These are phyloP conservation scores for Coix lacrymajobi DNA, from an alignment of 176 grass and related monocot species.

Conservation along the genomic window DNA sequence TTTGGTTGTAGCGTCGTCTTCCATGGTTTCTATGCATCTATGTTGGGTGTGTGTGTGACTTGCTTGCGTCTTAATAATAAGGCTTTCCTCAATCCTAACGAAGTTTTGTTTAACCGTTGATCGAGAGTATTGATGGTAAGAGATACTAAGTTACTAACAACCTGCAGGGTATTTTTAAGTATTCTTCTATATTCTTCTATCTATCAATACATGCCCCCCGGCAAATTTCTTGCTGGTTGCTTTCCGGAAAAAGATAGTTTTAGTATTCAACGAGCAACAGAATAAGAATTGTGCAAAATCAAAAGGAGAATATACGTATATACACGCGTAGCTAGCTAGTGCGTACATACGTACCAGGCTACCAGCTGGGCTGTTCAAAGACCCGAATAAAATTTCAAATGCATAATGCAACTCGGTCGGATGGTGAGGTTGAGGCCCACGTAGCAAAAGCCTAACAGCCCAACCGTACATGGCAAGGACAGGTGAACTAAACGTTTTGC, in stretches of 20 bases:
- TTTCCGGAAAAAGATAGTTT: not conserved
- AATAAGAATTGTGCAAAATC: not conserved
- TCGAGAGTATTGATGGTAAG: not conserved
- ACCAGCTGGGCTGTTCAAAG: not conserved
- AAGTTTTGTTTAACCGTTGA: not conserved
- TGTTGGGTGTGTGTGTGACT: not conserved
- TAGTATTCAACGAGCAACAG: not conserved
- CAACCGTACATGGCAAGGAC: not conserved
- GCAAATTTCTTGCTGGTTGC: not conserved
- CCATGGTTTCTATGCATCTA: not conserved
- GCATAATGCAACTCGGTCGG: not conserved
- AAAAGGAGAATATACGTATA: not conserved
- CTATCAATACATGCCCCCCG: not conserved
- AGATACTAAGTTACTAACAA: not conserved
- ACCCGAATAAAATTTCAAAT: not conserved
- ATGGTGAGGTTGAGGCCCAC: not conserved
- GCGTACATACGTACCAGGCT: not conserved
- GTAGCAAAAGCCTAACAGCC: not conserved
- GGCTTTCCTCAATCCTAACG: not conserved
- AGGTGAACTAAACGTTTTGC: not conserved
- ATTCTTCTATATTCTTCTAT: not conserved
- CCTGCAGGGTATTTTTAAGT: not conserved
- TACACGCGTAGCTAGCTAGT: not conserved
- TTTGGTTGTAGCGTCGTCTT: constrained; percentile 31
- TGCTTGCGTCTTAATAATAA: constrained; percentile 26